Conservation (phyloP, 1,284 basidiomycete genomes). For the Puccinia polysora region DNA sequence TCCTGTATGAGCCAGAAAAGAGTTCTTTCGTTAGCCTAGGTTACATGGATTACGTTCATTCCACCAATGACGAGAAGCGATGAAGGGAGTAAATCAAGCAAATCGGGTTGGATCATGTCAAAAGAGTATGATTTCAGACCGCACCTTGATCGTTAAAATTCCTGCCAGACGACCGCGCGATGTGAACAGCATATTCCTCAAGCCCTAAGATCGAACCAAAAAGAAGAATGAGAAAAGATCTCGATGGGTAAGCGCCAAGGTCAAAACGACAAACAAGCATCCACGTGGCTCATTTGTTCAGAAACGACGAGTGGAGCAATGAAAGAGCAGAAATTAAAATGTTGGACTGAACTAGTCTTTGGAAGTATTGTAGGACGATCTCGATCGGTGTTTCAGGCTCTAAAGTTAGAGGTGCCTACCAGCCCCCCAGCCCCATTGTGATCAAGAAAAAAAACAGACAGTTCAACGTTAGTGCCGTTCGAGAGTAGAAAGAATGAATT, state of each 20-base stretch:
- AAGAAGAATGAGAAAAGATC: no score
- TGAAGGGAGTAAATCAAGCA: no score
- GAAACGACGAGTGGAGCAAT: neutral
- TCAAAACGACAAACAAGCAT: neutral
- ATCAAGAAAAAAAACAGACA: neutral
- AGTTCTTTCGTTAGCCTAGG: no score
- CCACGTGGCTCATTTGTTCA: neutral
- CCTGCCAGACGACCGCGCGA: conserved; percentile 61
- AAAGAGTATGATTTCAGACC: no score
- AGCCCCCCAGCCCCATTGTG: conserved; percentile 56
- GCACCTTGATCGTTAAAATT: conserved; percentile 63
- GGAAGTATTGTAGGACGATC: conserved; percentile 67
- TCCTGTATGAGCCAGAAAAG: no score
- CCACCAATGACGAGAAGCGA: no score
- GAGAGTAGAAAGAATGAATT: conserved; percentile 3
- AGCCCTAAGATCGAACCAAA: conserved; percentile 60
- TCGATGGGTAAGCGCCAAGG: neutral
- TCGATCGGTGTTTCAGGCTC: conserved; percentile 66
- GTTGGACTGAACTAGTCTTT: conserved; percentile 60
- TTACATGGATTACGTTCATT: no score
- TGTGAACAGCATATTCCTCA: conserved; percentile 66
- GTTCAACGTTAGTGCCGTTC: neutral
- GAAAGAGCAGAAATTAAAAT: neutral
- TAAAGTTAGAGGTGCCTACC: conserved; percentile 63
- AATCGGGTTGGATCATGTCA: no score